Percentiles rank a stretch among this genome's conserved stretches.
Evolutionary conservation across 257 asterid species (phyloP).

Genomic region (Capsicum chinense): DNA sequence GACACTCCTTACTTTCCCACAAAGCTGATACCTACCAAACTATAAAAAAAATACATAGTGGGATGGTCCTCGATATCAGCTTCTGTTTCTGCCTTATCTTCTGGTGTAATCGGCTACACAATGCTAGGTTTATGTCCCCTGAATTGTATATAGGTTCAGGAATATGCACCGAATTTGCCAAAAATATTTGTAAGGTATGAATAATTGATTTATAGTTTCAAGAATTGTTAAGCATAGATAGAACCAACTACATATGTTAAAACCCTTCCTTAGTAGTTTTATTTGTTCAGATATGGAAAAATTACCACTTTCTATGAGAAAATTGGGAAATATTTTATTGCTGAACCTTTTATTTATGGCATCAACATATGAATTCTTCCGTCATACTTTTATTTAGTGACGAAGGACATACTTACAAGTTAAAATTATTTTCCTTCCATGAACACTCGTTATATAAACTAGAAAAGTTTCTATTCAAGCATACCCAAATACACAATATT

Average conservation of each 20-base stretch:
- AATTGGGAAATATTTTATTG: background rate
- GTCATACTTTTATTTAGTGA: background rate
- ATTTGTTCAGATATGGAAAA: background rate
- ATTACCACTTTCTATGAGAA: background rate
- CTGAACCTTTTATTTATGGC: conserved; percentile 18
- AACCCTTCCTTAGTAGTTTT: background rate
- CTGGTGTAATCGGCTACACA: background rate
- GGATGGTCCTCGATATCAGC: background rate
- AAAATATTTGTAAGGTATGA: background rate
- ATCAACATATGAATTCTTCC: background rate
- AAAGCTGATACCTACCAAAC: background rate
- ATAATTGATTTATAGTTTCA: background rate
- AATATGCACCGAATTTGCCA: background rate
- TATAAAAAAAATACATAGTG: background rate
- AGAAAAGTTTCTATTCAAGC: background rate
- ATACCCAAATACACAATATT: background rate
- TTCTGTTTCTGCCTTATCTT: conserved; percentile 18
- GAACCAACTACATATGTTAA: background rate
- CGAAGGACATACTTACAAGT: background rate
- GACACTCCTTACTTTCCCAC: background rate
- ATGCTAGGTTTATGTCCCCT: background rate
- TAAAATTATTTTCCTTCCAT: background rate
- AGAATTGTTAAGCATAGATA: background rate
- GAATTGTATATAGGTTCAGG: background rate
- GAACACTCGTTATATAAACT: background rate